Base-by-base conservation (phyloP, 2,329 filamentous ascomycete species). In the Ophiocordyceps camponoti-floridani region DNA sequence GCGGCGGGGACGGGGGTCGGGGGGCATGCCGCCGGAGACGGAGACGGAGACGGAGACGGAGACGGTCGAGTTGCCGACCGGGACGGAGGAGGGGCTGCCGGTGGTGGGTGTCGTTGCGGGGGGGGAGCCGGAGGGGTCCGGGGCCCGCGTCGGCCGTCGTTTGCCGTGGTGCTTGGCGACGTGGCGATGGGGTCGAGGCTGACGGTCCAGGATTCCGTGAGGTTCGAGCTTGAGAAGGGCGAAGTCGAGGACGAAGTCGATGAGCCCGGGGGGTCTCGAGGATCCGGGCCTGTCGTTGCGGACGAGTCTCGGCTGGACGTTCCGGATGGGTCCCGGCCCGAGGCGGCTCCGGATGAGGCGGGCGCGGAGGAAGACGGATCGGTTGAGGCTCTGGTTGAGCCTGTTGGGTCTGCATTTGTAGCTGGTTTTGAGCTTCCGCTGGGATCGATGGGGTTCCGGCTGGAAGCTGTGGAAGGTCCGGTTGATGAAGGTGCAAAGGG, bases 1-100 rank as follows among this genome's bases (percentile, higher is more conserved):
- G 51, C 55, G 6, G 54, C 57, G 2, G 57, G 51, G 16, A 57
- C 49, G 4, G 49, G 47, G 19, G 46, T 43, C 2, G 45, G 27
- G 3, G 19, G 45, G 40, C 2, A 45, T 53, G 19, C 44, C 44
- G n/a, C 45, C 48, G 16, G 35, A 16, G 33, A 14, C 33, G 13
- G 13, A 14, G 38, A n/a, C 10, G 16, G n/a, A 38, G n/a, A 10
- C 16, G 6, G n/a, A 18, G 6, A 16, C 16, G n/a, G n/a, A 19
- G 35, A 16, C 16, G 35, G 40, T 41, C 1, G 35, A 18, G 35
- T 38, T 38, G 2, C n/a, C 11, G 14, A 4, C 16, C 10, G 35
- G 13, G n/a, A 10, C 4, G 14, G 35, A 37, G 33, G 33, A 37
- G 33, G 33, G 16, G 3, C 13, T 4, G 33, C 13, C 13, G n/a